These are phyloP conservation scores for Aegilops sharonensis DNA, from an alignment of 176 grass and related monocot species.

Conservation along the genomic window DNA sequence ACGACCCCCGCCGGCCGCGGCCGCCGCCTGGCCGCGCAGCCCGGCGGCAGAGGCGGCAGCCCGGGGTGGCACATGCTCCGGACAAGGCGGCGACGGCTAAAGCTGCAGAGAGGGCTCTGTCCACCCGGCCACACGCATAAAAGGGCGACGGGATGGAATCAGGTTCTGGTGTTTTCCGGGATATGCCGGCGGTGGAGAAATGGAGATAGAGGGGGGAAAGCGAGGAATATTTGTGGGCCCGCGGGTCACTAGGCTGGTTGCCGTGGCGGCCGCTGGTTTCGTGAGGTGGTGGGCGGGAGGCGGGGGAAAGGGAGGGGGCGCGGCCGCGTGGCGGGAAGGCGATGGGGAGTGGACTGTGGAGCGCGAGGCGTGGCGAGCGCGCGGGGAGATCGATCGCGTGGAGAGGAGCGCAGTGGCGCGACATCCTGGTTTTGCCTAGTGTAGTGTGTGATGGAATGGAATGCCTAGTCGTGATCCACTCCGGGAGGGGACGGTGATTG, in stretches of 20 bases:
- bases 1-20: not conserved
- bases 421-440: not conserved
- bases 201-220: not conserved
- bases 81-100: not conserved
- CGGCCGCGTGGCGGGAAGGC: not conserved
- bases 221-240: slow-evolving; percentile 48
- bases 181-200: not conserved
- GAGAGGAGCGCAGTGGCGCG: not conserved
- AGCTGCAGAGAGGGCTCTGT: not conserved
- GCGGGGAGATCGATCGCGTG: slow-evolving; percentile 33
- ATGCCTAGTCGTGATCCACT: not conserved
- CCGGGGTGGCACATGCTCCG: slow-evolving; percentile 50
- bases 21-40: slow-evolving; percentile 31
- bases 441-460: not conserved
- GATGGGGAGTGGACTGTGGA: not conserved
- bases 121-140: not conserved
- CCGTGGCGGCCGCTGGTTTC: slow-evolving; percentile 22
- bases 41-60: slow-evolving; percentile 47
- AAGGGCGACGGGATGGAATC: slow-evolving; percentile 13
- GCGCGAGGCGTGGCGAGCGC: slow-evolving; percentile 6
- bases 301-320: not conserved
- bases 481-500: not conserved
- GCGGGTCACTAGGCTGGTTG: not conserved
- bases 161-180: slow-evolving; percentile 1
- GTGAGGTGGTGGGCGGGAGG: not conserved